These are phyloP conservation scores for Alternaria ventricosa DNA, from an alignment of 2,329 filamentous ascomycete genomes.

Conservation along the genomic window DNA sequence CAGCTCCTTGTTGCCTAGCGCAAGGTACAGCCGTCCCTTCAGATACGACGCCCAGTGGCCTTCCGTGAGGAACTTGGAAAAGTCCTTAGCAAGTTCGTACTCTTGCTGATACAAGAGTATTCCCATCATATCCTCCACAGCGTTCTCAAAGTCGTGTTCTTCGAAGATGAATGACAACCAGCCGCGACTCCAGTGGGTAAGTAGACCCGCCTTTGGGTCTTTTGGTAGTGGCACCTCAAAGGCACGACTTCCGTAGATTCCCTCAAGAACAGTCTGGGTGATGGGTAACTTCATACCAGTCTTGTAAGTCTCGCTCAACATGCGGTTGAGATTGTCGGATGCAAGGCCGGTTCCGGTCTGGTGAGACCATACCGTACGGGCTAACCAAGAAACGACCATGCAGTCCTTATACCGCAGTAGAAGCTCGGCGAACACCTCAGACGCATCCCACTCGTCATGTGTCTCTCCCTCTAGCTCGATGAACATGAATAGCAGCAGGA, in stretches of 20 bases:
- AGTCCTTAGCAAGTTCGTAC: constrained; percentile 63
- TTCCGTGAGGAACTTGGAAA: constrained; percentile 68
- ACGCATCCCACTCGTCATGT: constrained; percentile 68
- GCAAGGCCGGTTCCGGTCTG: constrained; percentile 36
- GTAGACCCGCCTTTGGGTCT: constrained; percentile 32
- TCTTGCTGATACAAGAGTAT: constrained; percentile 54
- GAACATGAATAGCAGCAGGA: constrained; percentile 80
- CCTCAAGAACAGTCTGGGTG: constrained; percentile 47
- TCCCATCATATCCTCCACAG: constrained; percentile 53
- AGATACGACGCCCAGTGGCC: constrained; percentile 74
- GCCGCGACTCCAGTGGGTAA: constrained; percentile 56
- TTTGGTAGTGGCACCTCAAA: constrained; percentile 43
- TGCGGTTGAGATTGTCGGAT: constrained; percentile 33
- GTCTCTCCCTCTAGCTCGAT: constrained; percentile 73
- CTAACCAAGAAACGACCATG: constrained; percentile 45
- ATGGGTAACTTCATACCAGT: constrained; percentile 37
- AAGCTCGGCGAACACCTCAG: constrained; percentile 70
- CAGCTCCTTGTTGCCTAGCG: constrained; percentile 73
- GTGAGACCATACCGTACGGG: constrained; percentile 42
- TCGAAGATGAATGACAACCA: constrained; percentile 53
- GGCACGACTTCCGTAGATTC: constrained; percentile 36
- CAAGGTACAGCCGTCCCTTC: constrained; percentile 79
- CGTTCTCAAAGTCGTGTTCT: constrained; percentile 42
- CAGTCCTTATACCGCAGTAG: constrained; percentile 50
- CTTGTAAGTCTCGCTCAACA: constrained; percentile 32